Evolutionary conservation across 257 asterid species (phyloP).

Genomic region (Ophiorrhiza pumila): DNA sequence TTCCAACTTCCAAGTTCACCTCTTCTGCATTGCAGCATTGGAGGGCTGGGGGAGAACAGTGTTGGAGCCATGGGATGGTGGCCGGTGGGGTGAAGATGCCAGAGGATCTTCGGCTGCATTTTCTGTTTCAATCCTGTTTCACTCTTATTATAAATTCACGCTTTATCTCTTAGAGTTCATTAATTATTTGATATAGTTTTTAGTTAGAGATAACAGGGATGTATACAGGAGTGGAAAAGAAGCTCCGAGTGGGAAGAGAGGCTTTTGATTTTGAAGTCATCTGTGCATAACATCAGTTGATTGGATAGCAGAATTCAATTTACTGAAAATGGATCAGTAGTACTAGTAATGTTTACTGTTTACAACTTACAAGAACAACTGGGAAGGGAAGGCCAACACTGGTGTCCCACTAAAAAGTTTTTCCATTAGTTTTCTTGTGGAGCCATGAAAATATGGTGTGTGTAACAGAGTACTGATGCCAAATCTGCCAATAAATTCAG

Average conservation of each 20-base stretch:
- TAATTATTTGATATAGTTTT: too few species aligned
- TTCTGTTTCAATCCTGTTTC: too few species aligned
- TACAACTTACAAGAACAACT: not conserved
- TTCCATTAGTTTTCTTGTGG: not conserved
- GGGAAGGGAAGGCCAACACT: not conserved
- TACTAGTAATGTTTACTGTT: too few species aligned
- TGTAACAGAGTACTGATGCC: not conserved
- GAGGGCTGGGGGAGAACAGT: not conserved
- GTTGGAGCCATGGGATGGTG: too few species aligned
- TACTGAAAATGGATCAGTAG: not conserved
- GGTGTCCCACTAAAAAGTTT: not conserved
- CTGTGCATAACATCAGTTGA: not conserved
- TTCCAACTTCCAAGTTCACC: not conserved
- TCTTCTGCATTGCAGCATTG: not conserved
- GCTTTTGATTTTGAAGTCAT: not conserved
- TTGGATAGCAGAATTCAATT: not conserved
- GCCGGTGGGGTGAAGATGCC: too few species aligned
- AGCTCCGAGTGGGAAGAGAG: too few species aligned
- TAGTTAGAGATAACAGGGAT: too few species aligned
- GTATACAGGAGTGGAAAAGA: too few species aligned
- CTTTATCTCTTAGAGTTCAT: too few species aligned
- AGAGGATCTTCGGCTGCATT: too few species aligned
- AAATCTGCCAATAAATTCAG: slow-evolving; percentile 7
- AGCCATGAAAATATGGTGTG: slow-evolving; percentile 4
- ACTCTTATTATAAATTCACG: too few species aligned